Evolutionary conservation across 2,329 filamentous ascomycete species (phyloP), one percentile per base, ranked within the genome.

Genomic region (Fusarium succisae): DNA sequence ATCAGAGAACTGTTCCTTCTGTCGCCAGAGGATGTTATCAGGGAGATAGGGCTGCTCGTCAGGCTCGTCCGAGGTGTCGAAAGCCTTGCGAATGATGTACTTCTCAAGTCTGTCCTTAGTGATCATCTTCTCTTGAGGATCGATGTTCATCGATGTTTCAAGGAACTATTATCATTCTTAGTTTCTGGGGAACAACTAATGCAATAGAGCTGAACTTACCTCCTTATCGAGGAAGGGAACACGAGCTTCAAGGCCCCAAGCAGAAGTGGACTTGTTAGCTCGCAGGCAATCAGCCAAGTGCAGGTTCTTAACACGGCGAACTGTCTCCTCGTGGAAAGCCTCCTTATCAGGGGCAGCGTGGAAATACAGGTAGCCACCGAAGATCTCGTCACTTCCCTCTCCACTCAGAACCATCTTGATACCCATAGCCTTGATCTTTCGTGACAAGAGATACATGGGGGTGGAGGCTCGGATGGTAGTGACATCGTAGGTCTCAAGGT

Each of bases 1-100:
- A 80, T 99, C 97, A 67, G 93, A 97, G 88, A 99, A 99, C 86
- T 99, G 96, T 87, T 99, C 96, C 91, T 99, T 99, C 86, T 99
- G 97, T 82, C 97, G 90, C 93, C 94, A 99, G 64, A 99, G 91
- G 78, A 99, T 99, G 82, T 95, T 91, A 24, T 98, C 92, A 13
- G 97, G 96, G n/a, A 99, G 91, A 86, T 98, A 99, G 15, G 96
- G 91, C 82, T 93, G 85, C 55, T 88, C 90, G 54, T 88, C 91
- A 22, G 95, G 94, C 84, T 98, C 93, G 80, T 96, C 94, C 54
- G 89, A 90, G 37, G 95, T 98, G 85, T 99, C 96, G 81, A 99
- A 99, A 6, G 96, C 97, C 86, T 98, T 98, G 81, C 96, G 94
- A 76, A 99, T 88, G 76, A 99, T 97, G 88, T 98, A 98, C 87